A percentile compares a stretch with the other conserved stretches of the same genome.
Evolutionary conservation across 345 rosid genomes (phyloP).

Genomic region (Melaleuca quinquenervia): DNA sequence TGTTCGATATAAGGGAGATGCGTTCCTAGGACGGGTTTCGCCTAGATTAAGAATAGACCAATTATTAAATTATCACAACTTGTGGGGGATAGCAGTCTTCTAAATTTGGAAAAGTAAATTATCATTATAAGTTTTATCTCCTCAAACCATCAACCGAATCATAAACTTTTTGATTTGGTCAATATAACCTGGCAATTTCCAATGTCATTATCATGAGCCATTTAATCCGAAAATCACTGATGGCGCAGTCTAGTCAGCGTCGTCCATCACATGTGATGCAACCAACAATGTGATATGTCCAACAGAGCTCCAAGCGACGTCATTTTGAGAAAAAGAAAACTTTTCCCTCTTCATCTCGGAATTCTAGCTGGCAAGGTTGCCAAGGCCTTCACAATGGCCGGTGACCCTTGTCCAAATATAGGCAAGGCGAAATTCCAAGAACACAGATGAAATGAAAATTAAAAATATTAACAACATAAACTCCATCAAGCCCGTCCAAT

Average conservation of each 20-base stretch:
- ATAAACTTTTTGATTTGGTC: background rate
- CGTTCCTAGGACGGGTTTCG: background rate
- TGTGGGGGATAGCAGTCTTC: background rate
- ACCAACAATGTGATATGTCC: background rate
- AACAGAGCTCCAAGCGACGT: background rate
- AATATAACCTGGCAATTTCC: background rate
- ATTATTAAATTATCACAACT: no score
- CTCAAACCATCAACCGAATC: background rate
- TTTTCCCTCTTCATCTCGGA: background rate
- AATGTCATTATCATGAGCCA: background rate
- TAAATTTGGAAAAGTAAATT: background rate
- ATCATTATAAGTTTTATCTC: background rate
- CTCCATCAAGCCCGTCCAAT: background rate
- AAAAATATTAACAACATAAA: background rate
- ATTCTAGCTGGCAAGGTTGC: fast-evolving
- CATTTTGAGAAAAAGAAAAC: background rate
- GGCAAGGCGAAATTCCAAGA: background rate
- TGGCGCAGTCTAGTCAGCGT: no score
- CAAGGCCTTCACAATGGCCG: fast-evolving
- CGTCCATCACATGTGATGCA: background rate
- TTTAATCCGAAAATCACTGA: background rate
- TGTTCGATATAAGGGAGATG: background rate
- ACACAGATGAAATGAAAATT: background rate
- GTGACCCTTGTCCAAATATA: background rate
- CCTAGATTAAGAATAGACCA: no score